Evolutionary conservation across 2,329 filamentous ascomycete species (phyloP), one percentile per base, ranked within the genome.

Genomic region (Aspergillus uvarum): DNA sequence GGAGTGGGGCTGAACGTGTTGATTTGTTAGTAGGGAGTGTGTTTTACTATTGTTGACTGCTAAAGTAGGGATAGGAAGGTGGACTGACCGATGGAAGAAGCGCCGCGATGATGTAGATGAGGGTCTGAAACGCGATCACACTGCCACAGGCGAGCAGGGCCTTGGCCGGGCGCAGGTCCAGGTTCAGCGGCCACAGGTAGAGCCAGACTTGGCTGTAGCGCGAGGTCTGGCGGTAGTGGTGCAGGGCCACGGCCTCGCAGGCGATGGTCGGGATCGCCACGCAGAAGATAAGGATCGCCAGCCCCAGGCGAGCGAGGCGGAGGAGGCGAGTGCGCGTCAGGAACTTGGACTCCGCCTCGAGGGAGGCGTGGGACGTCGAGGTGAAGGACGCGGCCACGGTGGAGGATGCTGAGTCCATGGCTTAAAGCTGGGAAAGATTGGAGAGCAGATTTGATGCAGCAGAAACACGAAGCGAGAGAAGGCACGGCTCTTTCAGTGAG

Each of bases 171-270:
- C 75, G 73, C 11, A 77, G 32, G 59, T 80, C 77, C 51, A 80
- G 63, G 58, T 79, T 75, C 58, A 73, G 57, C 3, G 78, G 78
- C 78, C 78, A 80, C 1, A 80, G 68, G 22, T 71, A 68, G 5
- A 80, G 65, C 47, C 73, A 70, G 16, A 69, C 67, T 22, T 66
- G 61, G 8, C 69, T 68, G 60, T 72, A 77, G 21, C 70, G 63
- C n/a, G 68, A 68, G 4, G 78, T 79, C 14, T 61, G 57, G 14
- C 72, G 72, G 62, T 80, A 79, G 51, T 75, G 72, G 4, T 68
- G 70, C n/a, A 77, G 65, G 22, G 77, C 72, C n/a, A 75, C 70
- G 6, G 69, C 73, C 60, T 78, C 75, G 58, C 74, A 76, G 16
- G 67, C 74, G 32, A 78, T 67, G 11, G 72, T 63, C 2, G 74